phyloP scores from a whole-genome alignment of 2,329 filamentous ascomycete species.

The Aspergillus pseudonomiae region DNA sequence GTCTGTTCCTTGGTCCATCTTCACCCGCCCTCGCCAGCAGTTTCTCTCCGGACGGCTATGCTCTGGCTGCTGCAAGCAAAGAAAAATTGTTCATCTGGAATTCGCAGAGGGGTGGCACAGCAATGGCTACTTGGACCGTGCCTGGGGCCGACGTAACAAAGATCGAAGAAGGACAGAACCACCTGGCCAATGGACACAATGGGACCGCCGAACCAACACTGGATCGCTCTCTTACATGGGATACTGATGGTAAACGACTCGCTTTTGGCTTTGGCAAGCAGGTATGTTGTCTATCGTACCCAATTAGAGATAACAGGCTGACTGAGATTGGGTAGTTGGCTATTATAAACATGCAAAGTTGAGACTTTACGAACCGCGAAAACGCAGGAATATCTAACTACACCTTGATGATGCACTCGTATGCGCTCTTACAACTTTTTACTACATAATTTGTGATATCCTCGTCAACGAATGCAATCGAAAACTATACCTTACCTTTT shows the following conservation, averaged over 20 bases:
- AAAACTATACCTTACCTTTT: slow-evolving; percentile 5
- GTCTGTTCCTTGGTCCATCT: slow-evolving; percentile 39
- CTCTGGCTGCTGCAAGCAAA: slow-evolving; percentile 48
- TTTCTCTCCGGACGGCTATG: slow-evolving; percentile 53
- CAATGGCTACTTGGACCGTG: slow-evolving; percentile 45
- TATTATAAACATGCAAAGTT: slow-evolving; percentile 44
- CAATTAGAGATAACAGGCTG: slow-evolving; percentile 9
- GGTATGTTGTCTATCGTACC: slow-evolving; percentile 38
- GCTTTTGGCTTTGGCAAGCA: slow-evolving; percentile 54
- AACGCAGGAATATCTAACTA: not conserved
- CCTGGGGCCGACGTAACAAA: slow-evolving; percentile 35
- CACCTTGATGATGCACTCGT: not conserved
- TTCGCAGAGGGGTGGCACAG: slow-evolving; percentile 46
- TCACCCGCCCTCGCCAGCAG: slow-evolving; percentile 44
- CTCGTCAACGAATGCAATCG: not conserved
- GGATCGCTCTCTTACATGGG: slow-evolving; percentile 54
- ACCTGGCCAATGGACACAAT: slow-evolving; percentile 41
- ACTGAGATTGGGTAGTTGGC: slow-evolving; percentile 32
- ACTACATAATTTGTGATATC: not conserved
- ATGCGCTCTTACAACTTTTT: not conserved
- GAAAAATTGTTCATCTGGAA: slow-evolving; percentile 52
- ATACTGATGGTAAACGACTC: slow-evolving; percentile 56
- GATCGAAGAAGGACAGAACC: slow-evolving; percentile 35
- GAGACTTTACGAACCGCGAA: slow-evolving; percentile 18
- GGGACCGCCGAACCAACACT: slow-evolving; percentile 29